Evolutionary conservation across 495 filamentous ascomycete species (phyloP).

Genomic region (Tuber aestivum): DNA sequence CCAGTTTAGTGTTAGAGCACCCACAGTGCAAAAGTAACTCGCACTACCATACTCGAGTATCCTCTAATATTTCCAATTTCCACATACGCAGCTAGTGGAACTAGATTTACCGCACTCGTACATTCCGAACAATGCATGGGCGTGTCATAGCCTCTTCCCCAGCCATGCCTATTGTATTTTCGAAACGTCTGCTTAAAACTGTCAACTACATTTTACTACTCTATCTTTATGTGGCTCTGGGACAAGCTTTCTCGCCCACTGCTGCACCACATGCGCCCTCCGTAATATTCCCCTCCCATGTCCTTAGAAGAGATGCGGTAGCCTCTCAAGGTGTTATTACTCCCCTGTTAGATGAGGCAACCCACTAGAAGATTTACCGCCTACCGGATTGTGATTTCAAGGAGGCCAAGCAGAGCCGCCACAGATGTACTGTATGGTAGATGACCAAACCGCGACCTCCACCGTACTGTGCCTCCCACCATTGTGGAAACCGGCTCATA

Average conservation of each 20-base stretch:
- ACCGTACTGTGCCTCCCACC: background rate
- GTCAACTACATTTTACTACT: background rate
- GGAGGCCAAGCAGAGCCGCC: background rate
- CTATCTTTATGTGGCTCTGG: background rate
- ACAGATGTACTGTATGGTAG: background rate
- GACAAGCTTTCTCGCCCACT: background rate
- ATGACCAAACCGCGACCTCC: background rate
- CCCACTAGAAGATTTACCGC: background rate
- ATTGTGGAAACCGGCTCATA: background rate
- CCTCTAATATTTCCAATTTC: background rate
- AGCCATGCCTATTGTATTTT: background rate
- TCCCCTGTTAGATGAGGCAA: background rate
- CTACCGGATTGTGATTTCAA: background rate
- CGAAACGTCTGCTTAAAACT: background rate
- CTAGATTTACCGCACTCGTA: background rate
- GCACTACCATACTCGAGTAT: background rate
- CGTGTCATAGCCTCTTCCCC: background rate
- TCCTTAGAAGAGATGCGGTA: background rate
- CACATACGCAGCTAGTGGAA: background rate
- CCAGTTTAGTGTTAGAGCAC: background rate
- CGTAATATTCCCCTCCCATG: background rate
- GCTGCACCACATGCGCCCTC: background rate
- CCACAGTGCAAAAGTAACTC: background rate
- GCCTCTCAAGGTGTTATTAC: background rate
- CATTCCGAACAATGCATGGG: background rate